Evolutionary conservation across 2,329 filamentous ascomycete genomes (phyloP).

Genomic region (Penicillium sp.): DNA sequence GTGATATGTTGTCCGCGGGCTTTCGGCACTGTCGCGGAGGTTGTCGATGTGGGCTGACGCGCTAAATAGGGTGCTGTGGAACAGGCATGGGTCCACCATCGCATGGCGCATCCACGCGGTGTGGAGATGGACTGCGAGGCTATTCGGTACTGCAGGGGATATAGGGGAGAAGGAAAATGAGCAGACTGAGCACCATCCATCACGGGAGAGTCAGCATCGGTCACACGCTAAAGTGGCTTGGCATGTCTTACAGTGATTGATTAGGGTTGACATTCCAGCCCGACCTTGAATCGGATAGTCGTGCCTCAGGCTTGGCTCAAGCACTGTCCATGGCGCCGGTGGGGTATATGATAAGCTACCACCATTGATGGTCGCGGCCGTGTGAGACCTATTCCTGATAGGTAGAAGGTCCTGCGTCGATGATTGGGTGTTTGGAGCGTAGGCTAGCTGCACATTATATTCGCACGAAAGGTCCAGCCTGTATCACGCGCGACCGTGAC

Average conservation of each 20-base stretch:
- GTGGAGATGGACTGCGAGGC: neutral
- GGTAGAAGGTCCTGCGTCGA: no score
- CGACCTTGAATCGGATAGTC: neutral
- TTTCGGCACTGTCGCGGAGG: neutral
- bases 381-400: neutral
- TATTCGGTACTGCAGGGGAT: neutral
- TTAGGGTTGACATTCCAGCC: neutral
- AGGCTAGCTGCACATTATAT: neutral
- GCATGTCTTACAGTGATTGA: neutral
- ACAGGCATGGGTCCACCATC: neutral
- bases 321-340: neutral
- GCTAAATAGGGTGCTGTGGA: constrained; percentile 2
- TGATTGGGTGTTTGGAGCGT: no score
- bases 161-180: neutral
- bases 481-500: neutral
- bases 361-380: neutral
- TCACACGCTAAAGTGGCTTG: neutral
- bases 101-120: constrained; percentile 1
- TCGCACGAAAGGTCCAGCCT: neutral
- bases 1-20: neutral
- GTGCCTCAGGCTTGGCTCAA: neutral
- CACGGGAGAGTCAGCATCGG: neutral
- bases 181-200: neutral
- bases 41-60: constrained; percentile 1
- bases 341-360: neutral